phyloP scores from a whole-genome alignment of 2,329 filamentous ascomycete species.

The Grosmannia clavigera region DNA sequence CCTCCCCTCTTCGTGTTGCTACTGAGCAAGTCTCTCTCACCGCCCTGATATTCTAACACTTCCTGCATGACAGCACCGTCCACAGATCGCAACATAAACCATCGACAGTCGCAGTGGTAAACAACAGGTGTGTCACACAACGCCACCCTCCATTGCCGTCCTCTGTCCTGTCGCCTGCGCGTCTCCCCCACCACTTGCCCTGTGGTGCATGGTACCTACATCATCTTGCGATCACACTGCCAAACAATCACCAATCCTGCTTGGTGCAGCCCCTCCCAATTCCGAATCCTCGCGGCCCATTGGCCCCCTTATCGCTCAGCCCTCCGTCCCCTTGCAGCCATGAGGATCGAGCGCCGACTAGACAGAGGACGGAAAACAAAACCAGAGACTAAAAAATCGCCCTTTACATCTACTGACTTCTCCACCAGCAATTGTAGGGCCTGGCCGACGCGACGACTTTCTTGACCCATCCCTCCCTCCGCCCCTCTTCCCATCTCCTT shows the following conservation, averaged over 20 bases:
- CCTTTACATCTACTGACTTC: neutral
- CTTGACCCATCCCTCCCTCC: neutral
- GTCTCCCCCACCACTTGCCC: conserved; percentile 5
- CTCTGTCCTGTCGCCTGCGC: conserved; percentile 6
- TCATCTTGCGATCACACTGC: neutral
- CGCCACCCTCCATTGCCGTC: conserved; percentile 2
- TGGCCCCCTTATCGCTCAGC: conserved; percentile 10
- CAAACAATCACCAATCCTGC: conserved; percentile 9
- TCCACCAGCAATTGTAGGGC: neutral
- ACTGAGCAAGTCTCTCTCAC: neutral
- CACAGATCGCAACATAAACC: neutral
- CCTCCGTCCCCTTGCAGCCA: conserved; percentile 10
- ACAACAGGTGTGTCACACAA: conserved; percentile 11
- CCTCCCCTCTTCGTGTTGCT: neutral
- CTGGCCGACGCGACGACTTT: neutral
- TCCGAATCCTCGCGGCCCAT: conserved; percentile 6
- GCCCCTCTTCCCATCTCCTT: neutral
- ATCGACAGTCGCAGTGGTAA: neutral
- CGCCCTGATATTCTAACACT: neutral
- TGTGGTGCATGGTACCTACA: neutral
- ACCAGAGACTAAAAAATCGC: neutral
- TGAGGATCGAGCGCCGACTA: neutral
- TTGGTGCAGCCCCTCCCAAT: neutral
- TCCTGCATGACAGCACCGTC: neutral
- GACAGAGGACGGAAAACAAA: conserved; percentile 1